Base-by-base conservation (phyloP, 176 grass and related monocot species). In the Saccharum spontaneum region DNA sequence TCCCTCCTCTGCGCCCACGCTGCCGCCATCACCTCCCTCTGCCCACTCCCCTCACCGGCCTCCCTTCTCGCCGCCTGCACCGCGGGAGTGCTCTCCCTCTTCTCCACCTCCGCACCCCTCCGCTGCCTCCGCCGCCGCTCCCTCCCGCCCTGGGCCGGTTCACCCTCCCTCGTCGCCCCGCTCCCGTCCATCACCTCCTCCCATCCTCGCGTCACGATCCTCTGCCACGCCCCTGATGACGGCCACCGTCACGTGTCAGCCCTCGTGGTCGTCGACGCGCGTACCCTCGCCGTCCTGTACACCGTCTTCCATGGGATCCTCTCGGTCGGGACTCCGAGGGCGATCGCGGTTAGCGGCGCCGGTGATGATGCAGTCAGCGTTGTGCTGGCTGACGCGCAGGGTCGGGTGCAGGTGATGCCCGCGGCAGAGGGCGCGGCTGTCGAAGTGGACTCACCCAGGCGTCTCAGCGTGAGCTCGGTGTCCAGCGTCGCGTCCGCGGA, bases 1-100 rank as follows among this genome's bases (percentile, higher is more conserved):
- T 92, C 82, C 61, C 82, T 98, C 46, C 90, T 98, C 79, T 98
- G 92, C 60, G 95, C 92, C 23, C 95, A 98, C 76, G 92, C 92
- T 43, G 89, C 95, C 2, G 63, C 92, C 76, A 88, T 98, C 59
- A 33, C 79, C 8, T 68, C 86, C 52, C 63, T 81, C 82, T 90
- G 86, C 79, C 69, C 84, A 3, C 68, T 88, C 59, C 52, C 87
- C 4, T 65, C 65, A n/a, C 61, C 65, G 28, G 55, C 77, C 50
- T 82, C 86, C 57, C 61, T 95, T 54, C 89, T 95, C 75, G 90
- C 78, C 26, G 87, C 82, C 86, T 95, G 92, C 85, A 49, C 85
- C 55, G 89, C 80, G 8, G 95, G 89, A 14, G 90, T 98, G 34
- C 80, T 95, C 72, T 98, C 92, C 68, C 83, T 94, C 84, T 98